Conservation (phyloP, 2,329 filamentous ascomycete genomes). For the Neonectria ditissima region DNA sequence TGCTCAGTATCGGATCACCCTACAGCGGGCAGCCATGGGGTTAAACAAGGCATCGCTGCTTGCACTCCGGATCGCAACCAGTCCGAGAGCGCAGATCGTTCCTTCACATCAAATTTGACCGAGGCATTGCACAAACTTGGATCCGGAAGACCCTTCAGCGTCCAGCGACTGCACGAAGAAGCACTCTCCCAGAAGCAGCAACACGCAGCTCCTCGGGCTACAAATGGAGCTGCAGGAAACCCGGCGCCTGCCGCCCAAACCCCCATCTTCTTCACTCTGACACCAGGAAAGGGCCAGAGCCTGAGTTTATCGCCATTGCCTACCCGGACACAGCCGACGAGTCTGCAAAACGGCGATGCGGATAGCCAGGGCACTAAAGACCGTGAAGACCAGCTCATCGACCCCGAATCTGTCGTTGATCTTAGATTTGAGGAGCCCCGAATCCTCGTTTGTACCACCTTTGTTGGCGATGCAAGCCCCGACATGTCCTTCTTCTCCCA, state of each 20-base stretch:
- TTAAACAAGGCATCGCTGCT: slow-evolving; percentile 74
- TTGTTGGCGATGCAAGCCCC: slow-evolving; percentile 72
- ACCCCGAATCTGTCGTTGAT: slow-evolving; percentile 62
- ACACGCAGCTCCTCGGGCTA: slow-evolving; percentile 52
- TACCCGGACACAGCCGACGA: slow-evolving; percentile 45
- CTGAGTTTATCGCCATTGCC: slow-evolving; percentile 65
- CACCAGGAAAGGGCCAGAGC: slow-evolving; percentile 64
- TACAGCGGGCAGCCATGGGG: slow-evolving; percentile 63
- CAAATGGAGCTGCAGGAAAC: slow-evolving; percentile 59
- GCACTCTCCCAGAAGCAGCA: slow-evolving; percentile 59
- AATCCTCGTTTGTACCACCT: slow-evolving; percentile 75
- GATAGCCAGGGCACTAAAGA: slow-evolving; percentile 40
- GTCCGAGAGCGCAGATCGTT: slow-evolving; percentile 59
- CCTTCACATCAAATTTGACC: slow-evolving; percentile 69
- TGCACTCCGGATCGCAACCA: slow-evolving; percentile 63
- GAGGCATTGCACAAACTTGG: slow-evolving; percentile 67
- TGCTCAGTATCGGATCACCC: slow-evolving; percentile 66
- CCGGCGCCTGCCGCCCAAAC: slow-evolving; percentile 51
- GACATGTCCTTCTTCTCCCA: slow-evolving; percentile 75
- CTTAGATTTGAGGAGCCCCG: slow-evolving; percentile 72
- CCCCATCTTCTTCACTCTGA: slow-evolving; percentile 68
- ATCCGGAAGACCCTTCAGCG: slow-evolving; percentile 65
- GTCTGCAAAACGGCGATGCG: slow-evolving; percentile 45
- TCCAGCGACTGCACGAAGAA: slow-evolving; percentile 69
- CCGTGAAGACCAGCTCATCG: slow-evolving; percentile 57